Conservation (phyloP, 1,139 yeast species). For the Debaryomyces psychrophilus region DNA sequence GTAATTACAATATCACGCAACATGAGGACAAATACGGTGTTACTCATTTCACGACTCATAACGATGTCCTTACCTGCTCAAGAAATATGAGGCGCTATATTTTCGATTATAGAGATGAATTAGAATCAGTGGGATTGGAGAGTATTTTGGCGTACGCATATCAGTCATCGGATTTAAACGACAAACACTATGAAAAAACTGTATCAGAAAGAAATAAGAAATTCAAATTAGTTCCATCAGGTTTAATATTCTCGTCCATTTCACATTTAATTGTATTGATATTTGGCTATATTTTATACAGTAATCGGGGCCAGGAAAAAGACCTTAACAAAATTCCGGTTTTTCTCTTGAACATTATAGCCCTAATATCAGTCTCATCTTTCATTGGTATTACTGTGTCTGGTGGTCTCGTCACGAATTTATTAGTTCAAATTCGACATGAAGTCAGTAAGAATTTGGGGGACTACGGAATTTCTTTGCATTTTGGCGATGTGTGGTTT, state of each 20-base stretch:
- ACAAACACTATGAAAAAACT: constrained; percentile 21
- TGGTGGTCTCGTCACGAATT: constrained; percentile 28
- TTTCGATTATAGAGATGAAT: constrained; percentile 50
- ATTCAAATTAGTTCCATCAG: constrained; percentile 27
- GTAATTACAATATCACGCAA: constrained; percentile 37
- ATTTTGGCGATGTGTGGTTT: constrained; percentile 47
- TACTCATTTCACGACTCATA: constrained; percentile 15
- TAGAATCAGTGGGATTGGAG: constrained; percentile 43
- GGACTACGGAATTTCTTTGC: constrained; percentile 47
- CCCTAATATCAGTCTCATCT: constrained; percentile 37
- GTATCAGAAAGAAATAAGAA: constrained; percentile 22
- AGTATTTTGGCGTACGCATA: constrained; percentile 54
- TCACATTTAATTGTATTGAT: constrained; percentile 32
- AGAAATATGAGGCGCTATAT: constrained; percentile 22
- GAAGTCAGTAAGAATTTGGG: constrained; percentile 40
- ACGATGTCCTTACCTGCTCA: constrained; percentile 29
- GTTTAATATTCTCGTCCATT: constrained; percentile 28
- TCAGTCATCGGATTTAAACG: constrained; percentile 24
- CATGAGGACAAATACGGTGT: constrained; percentile 19
- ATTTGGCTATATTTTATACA: constrained; percentile 37
- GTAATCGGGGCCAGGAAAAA: constrained; percentile 31
- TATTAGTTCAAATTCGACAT: constrained; percentile 26
- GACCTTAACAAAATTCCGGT: constrained; percentile 36
- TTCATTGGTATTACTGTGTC: constrained; percentile 34
- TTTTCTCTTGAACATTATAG: constrained; percentile 34